Conservation (phyloP, 768 basidiomycete genomes). For the Suillus bovinus region DNA sequence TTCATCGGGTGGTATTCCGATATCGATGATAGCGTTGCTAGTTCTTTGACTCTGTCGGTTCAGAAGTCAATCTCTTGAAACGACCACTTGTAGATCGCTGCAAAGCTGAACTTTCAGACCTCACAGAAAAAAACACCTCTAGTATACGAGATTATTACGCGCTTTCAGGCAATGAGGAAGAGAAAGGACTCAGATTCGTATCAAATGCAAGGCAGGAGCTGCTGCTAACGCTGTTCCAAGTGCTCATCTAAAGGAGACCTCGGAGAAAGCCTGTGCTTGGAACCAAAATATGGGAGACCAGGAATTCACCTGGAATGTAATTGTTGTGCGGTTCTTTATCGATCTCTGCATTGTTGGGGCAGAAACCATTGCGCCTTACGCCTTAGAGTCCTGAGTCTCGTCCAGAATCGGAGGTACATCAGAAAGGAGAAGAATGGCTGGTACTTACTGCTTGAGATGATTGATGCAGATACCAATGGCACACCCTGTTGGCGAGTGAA, state of each 20-base stretch:
- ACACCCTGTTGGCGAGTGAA: slow-evolving; percentile 56
- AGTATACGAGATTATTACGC: slow-evolving; percentile 43
- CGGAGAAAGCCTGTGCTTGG: slow-evolving; percentile 56
- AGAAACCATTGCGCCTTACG: background rate
- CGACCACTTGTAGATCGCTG: no score
- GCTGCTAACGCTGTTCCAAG: slow-evolving; percentile 45
- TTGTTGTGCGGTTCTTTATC: slow-evolving; percentile 57
- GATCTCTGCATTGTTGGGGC: slow-evolving; percentile 38
- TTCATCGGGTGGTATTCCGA: slow-evolving; percentile 33
- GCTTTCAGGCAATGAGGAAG: slow-evolving; percentile 40
- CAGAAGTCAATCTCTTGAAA: no score
- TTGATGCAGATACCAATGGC: slow-evolving; percentile 58
- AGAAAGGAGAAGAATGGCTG: slow-evolving; percentile 62
- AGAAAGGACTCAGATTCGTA: slow-evolving; percentile 56
- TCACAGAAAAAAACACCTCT: no score
- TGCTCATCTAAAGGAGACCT: slow-evolving; percentile 59
- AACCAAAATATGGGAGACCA: slow-evolving; percentile 46
- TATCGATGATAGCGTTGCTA: slow-evolving; percentile 36
- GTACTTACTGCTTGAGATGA: slow-evolving; percentile 47
- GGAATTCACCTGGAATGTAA: slow-evolving; percentile 68
- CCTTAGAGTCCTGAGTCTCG: slow-evolving; percentile 29
- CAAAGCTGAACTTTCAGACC: no score
- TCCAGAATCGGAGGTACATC: slow-evolving; percentile 52
- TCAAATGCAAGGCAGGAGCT: slow-evolving; percentile 59
- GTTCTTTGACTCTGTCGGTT: slow-evolving; percentile 48